Base-by-base conservation (phyloP, 805 yeast species). In the Wickerhamiella dianesei region DNA sequence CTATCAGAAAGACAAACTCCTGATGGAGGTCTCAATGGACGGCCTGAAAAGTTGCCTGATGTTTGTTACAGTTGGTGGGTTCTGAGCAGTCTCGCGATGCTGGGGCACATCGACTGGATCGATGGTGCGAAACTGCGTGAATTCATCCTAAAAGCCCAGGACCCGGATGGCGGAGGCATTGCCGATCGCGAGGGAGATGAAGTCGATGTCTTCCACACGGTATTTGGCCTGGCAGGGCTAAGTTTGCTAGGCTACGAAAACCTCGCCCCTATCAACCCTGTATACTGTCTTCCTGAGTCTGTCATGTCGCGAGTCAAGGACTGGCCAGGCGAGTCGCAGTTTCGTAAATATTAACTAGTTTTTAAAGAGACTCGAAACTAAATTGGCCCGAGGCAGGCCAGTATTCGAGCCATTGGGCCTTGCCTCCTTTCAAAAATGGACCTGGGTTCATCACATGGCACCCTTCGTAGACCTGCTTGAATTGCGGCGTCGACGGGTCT, bases 21-120 rank as follows among this genome's bases (percentile, higher is more conserved):
- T 4, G 73, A 73, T 22, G 99, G 99, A 4, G 99, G 99, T 0
- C 70, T 92, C 47, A 92, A 92, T 59, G 99, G 99, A 0, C 73
- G 99, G 44, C 96, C 97, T 0, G 95, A 92, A 49, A 92, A 92
- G 61, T 66, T 86, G 17, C 95, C 97, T 0, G 99, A 92, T 63
- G 95, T 85, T n/a, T 92, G 99, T 61, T 92, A 92, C 61, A 79
- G 92, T 56, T 92, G 96, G 95, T 92, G 99, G 99, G 94, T 87
- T 8, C 62, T 87, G 19, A 80, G 94, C 1, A 73, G 86, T 2
- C 64, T 88, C 48, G 73, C 82, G 0, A 78, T 85, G 35, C 68
- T 89, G 18, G 75, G 67, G 0, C 77, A 74, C 51, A 61, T 78
- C 17, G 74, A 82, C 53, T 87, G 95, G 87, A 81, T 92, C n/a